These are phyloP conservation scores for Penicillium chermesinum DNA, from an alignment of 495 filamentous ascomycete species.

Conservation along the genomic window DNA sequence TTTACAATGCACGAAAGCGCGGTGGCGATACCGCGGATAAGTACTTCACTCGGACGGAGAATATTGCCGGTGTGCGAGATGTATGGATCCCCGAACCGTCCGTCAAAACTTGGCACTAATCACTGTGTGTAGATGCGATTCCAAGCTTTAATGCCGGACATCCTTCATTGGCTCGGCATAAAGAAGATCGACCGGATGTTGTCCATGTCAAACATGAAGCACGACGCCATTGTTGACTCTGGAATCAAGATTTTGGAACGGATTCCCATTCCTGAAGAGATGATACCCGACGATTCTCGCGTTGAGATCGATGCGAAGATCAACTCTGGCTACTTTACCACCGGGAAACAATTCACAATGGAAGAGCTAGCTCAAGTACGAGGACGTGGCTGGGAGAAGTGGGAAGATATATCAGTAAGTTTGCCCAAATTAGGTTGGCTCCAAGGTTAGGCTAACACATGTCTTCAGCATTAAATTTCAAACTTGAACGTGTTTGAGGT, in stretches of 20 bases:
- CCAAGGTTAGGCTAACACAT: background rate
- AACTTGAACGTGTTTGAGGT: background rate
- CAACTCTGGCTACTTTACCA: constrained; percentile 93
- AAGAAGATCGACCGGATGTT: constrained; percentile 99
- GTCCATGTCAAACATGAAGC: constrained; percentile 99
- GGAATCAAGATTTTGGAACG: constrained; percentile 93
- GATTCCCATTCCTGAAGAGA: constrained; percentile 88
- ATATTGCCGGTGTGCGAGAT: constrained; percentile 89
- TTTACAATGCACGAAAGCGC: constrained; percentile 87
- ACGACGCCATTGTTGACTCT: constrained; percentile 94
- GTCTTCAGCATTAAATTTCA: background rate
- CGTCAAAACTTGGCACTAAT: background rate
- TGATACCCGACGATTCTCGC: constrained; percentile 91
- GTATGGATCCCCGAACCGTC: constrained; percentile 12
- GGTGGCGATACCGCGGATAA: constrained; percentile 87
- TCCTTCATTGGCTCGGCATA: constrained; percentile 97
- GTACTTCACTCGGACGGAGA: constrained; percentile 95
- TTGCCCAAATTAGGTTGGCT: background rate
- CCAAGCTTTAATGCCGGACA: constrained; percentile 98
- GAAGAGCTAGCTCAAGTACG: constrained; percentile 80
- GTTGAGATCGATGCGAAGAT: constrained; percentile 99
- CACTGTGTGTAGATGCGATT: constrained; percentile 67
- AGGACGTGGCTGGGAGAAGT: constrained; percentile 89
- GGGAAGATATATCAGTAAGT: constrained; percentile 43
- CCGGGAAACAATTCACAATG: constrained; percentile 80